Conservation (phyloP, 495 filamentous ascomycete species). For the Achaetomiella virescens region DNA sequence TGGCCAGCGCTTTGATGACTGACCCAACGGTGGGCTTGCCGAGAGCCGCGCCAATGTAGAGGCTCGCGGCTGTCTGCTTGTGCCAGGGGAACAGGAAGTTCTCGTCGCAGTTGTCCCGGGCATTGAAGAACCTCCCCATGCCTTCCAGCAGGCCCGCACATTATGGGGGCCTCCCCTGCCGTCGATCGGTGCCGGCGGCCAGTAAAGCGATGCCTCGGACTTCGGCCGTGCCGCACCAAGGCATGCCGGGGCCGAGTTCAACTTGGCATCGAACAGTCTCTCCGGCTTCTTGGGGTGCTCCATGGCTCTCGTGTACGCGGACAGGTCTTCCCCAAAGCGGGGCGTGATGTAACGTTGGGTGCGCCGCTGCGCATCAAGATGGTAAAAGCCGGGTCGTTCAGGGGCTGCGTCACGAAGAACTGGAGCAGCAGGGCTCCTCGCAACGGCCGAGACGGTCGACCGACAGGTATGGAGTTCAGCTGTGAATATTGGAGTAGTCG, state of each 20-base stretch:
- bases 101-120: slow-evolving; percentile 11
- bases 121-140: slow-evolving; percentile 4
- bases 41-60: slow-evolving; percentile 6
- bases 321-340: not conserved
- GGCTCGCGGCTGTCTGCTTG: slow-evolving; percentile 4
- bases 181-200: not conserved
- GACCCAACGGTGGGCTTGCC: slow-evolving; percentile 8
- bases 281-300: too few species aligned
- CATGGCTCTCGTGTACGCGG: not conserved
- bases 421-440: slow-evolving; percentile 13
- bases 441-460: slow-evolving; percentile 15
- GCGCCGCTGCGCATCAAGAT: slow-evolving; percentile 13
- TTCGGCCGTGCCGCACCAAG: not conserved
- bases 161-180: not conserved
- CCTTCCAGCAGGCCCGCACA: slow-evolving; percentile 6
- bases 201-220: not conserved
- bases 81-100: slow-evolving; percentile 8
- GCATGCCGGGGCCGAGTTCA: not conserved
- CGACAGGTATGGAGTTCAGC: slow-evolving; percentile 12
- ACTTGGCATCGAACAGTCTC: not conserved
- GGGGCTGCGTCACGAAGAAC: slow-evolving; percentile 10
- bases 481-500: slow-evolving; percentile 14
- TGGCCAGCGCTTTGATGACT: not conserved
- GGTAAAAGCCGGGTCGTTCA: slow-evolving; percentile 11
- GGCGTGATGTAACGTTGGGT: not conserved